Percentiles rank a stretch among this genome's conserved stretches.
phyloP scores from a whole-genome alignment of 2,329 filamentous ascomycete genomes.

The Cytospora paraplurivora region DNA sequence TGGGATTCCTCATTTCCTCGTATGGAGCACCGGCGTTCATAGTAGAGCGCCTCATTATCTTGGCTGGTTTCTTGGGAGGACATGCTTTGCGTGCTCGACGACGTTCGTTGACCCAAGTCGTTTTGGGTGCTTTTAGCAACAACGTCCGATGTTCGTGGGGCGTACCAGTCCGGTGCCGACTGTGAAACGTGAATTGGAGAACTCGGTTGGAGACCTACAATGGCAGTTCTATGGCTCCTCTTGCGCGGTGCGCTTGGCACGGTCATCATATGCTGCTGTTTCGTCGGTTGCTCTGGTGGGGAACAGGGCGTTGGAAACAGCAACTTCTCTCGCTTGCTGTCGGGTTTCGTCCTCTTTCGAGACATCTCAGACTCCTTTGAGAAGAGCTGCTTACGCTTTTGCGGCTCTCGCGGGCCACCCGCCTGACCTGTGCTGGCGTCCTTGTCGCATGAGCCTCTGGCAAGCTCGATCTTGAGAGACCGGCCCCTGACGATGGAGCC shows the following conservation, averaged over 20 bases:
- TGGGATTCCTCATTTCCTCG: constrained; percentile 28
- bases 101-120: not conserved
- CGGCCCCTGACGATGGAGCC: no score
- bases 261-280: not conserved
- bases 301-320: not conserved
- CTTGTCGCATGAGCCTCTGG: not conserved
- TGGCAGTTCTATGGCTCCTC: not conserved
- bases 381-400: constrained; percentile 10
- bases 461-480: not conserved
- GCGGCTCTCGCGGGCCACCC: not conserved
- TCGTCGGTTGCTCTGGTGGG: not conserved
- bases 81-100: not conserved
- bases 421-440: not conserved
- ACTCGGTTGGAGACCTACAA: not conserved
- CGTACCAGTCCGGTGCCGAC: not conserved
- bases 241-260: constrained; percentile 9
- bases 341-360: not conserved
- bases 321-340: not conserved
- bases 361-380: not conserved
- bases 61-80: constrained; percentile 5
- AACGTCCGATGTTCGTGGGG: not conserved
- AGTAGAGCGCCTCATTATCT: constrained; percentile 20
- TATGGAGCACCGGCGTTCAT: constrained; percentile 16
- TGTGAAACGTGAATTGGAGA: not conserved
- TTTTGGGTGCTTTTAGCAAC: not conserved